Evolutionary conservation across 1,284 basidiomycete species (phyloP).

Genomic region (Stereum hirsutum): DNA sequence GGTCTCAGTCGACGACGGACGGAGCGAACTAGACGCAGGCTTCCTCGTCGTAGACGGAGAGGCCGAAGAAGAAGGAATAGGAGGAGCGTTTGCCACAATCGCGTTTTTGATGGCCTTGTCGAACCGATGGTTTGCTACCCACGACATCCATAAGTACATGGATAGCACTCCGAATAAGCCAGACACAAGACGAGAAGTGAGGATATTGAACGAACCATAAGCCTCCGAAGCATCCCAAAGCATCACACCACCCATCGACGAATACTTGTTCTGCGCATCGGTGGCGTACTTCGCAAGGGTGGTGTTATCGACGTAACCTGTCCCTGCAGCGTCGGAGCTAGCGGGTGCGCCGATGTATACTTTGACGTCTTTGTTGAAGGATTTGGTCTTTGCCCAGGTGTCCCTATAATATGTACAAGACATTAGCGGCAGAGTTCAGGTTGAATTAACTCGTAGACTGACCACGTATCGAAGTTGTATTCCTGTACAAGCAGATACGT

Average conservation of each 20-base stretch:
- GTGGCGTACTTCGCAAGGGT: conserved; percentile 34
- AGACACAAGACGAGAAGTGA: neutral
- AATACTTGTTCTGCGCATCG: conserved; percentile 34
- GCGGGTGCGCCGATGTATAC: conserved; percentile 53
- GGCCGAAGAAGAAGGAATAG: too few species aligned
- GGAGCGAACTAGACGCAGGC: too few species aligned
- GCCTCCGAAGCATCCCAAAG: conserved; percentile 27
- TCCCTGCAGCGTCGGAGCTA: conserved; percentile 31
- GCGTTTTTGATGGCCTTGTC: conserved; percentile 19
- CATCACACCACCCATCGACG: conserved; percentile 63
- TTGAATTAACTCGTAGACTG: neutral
- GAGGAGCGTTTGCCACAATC: conserved; percentile 1
- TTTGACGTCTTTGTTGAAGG: conserved; percentile 47
- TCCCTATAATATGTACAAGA: conserved; percentile 29
- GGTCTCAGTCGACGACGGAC: too few species aligned
- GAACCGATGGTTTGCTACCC: conserved; percentile 21
- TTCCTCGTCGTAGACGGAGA: too few species aligned
- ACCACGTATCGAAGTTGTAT: conserved; percentile 37
- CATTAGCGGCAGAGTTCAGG: neutral
- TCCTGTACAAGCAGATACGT: conserved; percentile 8
- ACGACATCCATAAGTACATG: too few species aligned
- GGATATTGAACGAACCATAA: conserved; percentile 12
- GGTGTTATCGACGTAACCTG: conserved; percentile 38
- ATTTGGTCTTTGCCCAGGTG: conserved; percentile 45
- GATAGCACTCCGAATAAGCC: neutral